Evolutionary conservation across 148 eudicot species (phyloP), one percentile per base, ranked within the genome.

Genomic region (Agrostemma githago): DNA sequence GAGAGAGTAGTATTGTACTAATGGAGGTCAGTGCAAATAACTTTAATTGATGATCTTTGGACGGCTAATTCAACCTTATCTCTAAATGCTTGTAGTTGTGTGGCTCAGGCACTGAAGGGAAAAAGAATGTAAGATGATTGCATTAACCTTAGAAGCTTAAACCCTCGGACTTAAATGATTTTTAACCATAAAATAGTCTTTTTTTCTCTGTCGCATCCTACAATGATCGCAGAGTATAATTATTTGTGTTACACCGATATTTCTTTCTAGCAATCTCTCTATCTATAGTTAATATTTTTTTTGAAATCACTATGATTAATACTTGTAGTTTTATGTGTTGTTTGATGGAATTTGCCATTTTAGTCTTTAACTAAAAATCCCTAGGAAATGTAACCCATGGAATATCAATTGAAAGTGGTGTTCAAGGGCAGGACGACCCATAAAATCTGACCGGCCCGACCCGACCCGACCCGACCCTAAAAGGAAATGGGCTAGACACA

Each of bases 31-130:
- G 26, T 67, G 66, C 26, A 7, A 7, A 58, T 58, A 39, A 58
- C 72, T 70, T 53, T 64, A 53, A 61, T 62, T 26, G 34, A 26
- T 43, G 60, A 40, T 68, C 57, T 69, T 68, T 68, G 74, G 69
- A 46, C 73, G 20, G 63, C 34, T 8, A 16, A 51, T 68, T 12
- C 7, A 64, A 62, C 8, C 70, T 8, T 34, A 3, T 44, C 39
- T 5, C 76, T 8, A 26, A 48, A 66, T 20, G 26, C 11, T 46
- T 72, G n/a, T n/a, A n/a, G n/a, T n/a, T n/a, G 59, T 44, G 79
- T 64, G 74, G 75, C 8, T 51, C 21, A 57, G 40, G 41, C 7
- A 19, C 15, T 26, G 0, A 26, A 26, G 34, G 34, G 34, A 26
- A 26, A 26, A 26, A 26, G 34, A 51, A 51, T 46, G 10, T 46